A percentile compares a stretch with the other conserved stretches of the same genome.
phyloP scores from a whole-genome alignment of 2,329 filamentous ascomycete species.

The Fusarium pseudonygamai region DNA sequence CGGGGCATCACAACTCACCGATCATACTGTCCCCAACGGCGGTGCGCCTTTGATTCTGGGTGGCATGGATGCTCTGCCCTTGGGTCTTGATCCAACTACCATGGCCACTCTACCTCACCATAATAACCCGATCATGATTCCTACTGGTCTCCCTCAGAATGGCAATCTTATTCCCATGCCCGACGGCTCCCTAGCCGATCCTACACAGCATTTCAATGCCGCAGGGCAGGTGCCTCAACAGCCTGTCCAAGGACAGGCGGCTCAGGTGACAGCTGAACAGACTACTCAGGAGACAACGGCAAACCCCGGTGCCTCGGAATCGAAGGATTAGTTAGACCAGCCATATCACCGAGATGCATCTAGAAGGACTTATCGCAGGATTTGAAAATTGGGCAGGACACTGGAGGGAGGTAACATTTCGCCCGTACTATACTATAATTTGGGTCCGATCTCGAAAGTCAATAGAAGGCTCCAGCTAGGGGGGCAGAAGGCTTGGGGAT shows the following conservation, averaged over 20 bases:
- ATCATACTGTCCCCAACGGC: slow-evolving; percentile 37
- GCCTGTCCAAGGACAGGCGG: slow-evolving; percentile 4
- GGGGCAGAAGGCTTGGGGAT: slow-evolving; percentile 18
- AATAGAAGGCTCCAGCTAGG: slow-evolving; percentile 1
- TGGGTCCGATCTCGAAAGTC: slow-evolving; percentile 5
- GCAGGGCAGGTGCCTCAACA: slow-evolving; percentile 7
- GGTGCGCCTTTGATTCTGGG: slow-evolving; percentile 36
- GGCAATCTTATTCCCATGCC: slow-evolving; percentile 29
- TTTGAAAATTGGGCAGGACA: slow-evolving; percentile 3
- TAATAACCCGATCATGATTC: slow-evolving; percentile 39
- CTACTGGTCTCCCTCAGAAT: slow-evolving; percentile 25
- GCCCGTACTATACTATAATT: not conserved
- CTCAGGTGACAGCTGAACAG: slow-evolving; percentile 17
- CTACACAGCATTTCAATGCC: slow-evolving; percentile 23
- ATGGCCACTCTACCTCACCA: slow-evolving; percentile 41
- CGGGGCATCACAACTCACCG: slow-evolving; percentile 58
- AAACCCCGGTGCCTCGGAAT: slow-evolving; percentile 4
- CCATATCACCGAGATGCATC: not conserved
- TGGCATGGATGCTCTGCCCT: slow-evolving; percentile 36
- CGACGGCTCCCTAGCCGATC: slow-evolving; percentile 19
- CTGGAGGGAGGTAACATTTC: not conserved
- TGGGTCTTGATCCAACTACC: slow-evolving; percentile 38
- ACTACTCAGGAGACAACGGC: slow-evolving; percentile 12
- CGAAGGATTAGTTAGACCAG: slow-evolving; percentile 4
- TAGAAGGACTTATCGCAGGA: not conserved